A percentile compares a stretch with the other conserved stretches of the same genome.
Evolutionary conservation across 129 eudicot genomes (phyloP).

Genomic region (Chrysanthemum seticuspe): DNA sequence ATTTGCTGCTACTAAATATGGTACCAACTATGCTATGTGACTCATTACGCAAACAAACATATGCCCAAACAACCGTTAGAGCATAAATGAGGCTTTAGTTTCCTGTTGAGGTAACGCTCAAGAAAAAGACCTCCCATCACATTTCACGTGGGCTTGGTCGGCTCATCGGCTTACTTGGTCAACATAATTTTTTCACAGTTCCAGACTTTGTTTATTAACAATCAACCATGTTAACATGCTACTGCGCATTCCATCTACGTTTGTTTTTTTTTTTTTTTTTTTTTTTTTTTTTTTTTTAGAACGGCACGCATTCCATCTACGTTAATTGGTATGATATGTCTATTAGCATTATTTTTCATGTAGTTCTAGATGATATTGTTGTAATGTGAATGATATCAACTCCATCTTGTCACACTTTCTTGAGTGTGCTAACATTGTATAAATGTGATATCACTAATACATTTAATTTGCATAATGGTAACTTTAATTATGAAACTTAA

Average conservation of each 20-base stretch:
- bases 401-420: constrained; percentile 6
- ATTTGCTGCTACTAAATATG: not conserved
- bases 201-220: too few relatives aligned
- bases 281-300: too few relatives aligned
- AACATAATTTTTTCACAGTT: not conserved
- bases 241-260: too few relatives aligned
- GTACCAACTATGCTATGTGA: constrained; percentile 7
- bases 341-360: too few relatives aligned
- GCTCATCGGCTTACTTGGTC: not conserved
- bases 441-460: constrained; percentile 7
- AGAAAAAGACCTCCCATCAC: not conserved
- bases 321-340: too few relatives aligned
- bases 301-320: too few relatives aligned
- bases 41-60: constrained; percentile 4
- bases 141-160: not conserved
- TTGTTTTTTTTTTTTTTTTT: too few relatives aligned
- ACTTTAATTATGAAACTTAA: constrained; percentile 2
- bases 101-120: not conserved
- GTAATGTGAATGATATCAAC: not conserved
- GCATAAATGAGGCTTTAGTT: not conserved
- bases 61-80: not conserved
- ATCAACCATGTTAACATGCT: too few relatives aligned
- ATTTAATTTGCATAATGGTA: constrained; percentile 16
- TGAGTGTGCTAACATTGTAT: constrained; percentile 1
- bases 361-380: not conserved